These are phyloP conservation scores for Suillus occidentalis DNA, from an alignment of 768 basidiomycete genomes.

Conservation along the genomic window DNA sequence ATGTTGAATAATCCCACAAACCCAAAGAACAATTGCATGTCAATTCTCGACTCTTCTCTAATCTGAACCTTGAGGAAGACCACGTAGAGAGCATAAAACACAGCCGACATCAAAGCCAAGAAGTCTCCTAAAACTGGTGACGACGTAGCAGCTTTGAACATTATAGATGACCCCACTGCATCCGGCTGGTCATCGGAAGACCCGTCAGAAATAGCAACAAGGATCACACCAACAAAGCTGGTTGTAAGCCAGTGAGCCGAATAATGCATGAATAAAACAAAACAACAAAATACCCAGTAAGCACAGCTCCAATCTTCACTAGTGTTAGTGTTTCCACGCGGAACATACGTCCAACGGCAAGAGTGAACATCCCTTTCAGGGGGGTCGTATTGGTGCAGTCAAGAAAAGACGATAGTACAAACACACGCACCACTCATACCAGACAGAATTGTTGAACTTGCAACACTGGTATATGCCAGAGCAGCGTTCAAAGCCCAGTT, in stretches of 20 bases:
- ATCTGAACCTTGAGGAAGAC: constrained; percentile 88
- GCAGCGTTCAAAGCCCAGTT: constrained; percentile 90
- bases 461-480: constrained; percentile 88
- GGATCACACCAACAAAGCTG: constrained; percentile 79
- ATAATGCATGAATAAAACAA: neutral
- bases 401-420: neutral
- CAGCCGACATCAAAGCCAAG: constrained; percentile 82
- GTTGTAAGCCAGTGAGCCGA: constrained; percentile 12
- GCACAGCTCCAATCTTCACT: constrained; percentile 74
- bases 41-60: constrained; percentile 74
- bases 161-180: constrained; percentile 10
- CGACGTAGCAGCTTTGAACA: constrained; percentile 19
- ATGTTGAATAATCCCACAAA: constrained; percentile 91
- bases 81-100: constrained; percentile 88
- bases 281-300: constrained; percentile 62
- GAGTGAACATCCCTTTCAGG: constrained; percentile 83
- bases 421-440: constrained; percentile 77
- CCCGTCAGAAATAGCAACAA: constrained; percentile 90
- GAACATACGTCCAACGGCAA: constrained; percentile 80
- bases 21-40: constrained; percentile 95
- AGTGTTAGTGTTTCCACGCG: constrained; percentile 75
- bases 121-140: constrained; percentile 63
- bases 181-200: constrained; percentile 19
- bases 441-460: constrained; percentile 86
- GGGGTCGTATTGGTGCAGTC: constrained; percentile 2